phyloP scores from a whole-genome alignment of 306 rosid genomes.

The Fragaria iinumae region DNA sequence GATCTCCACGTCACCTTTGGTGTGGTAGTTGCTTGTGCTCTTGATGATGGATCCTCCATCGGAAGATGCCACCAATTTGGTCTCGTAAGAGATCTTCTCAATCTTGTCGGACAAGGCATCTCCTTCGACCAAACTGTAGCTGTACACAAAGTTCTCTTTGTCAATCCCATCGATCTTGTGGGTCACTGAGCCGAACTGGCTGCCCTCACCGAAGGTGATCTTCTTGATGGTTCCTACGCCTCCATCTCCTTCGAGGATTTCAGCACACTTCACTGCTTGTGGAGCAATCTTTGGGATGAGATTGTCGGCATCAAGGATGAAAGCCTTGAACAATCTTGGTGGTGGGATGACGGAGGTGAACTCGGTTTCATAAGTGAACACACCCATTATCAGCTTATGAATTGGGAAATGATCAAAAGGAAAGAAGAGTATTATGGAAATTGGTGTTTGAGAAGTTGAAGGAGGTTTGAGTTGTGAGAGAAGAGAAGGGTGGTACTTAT shows the following conservation, averaged over 20 bases:
- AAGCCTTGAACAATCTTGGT: too few species aligned
- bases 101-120: slow-evolving; percentile 32
- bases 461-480: neutral
- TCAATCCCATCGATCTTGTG: too few species aligned
- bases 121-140: too few species aligned
- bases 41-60: slow-evolving; percentile 44
- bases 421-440: neutral
- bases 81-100: slow-evolving; percentile 40
- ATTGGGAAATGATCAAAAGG: neutral
- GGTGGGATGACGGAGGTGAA: neutral
- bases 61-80: slow-evolving; percentile 26
- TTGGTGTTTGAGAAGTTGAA: neutral
- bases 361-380: slow-evolving; percentile 28
- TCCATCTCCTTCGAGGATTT: slow-evolving; percentile 40
- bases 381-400: slow-evolving; percentile 31
- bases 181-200: too few species aligned
- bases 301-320: too few species aligned
- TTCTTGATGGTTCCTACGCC: slow-evolving; percentile 48
- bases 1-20: slow-evolving; percentile 30
- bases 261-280: slow-evolving; percentile 9
- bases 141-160: too few species aligned
- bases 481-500: neutral
- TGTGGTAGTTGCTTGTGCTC: slow-evolving; percentile 29
- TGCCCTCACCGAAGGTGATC: neutral
- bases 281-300: slow-evolving; percentile 24